A percentile compares a stretch with the other conserved stretches of the same genome.
phyloP scores from a whole-genome alignment of 108 stramenopile species.

The Schizochytrium sp. region DNA sequence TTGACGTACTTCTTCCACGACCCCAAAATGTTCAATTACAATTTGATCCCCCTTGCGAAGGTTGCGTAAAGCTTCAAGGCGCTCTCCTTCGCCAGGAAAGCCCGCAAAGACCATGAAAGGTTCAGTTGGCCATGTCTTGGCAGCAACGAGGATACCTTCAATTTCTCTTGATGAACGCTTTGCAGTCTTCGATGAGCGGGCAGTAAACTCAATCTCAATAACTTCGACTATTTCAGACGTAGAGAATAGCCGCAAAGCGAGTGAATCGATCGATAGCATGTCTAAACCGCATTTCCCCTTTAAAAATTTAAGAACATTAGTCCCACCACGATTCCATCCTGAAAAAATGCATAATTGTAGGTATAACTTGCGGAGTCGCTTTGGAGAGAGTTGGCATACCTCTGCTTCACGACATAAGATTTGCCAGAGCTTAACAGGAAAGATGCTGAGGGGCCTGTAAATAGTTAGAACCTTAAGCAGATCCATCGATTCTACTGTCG shows the following conservation, averaged over 20 bases:
- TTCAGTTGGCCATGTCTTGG: background rate
- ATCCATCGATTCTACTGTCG: background rate
- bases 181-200: background rate
- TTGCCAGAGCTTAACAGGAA: background rate
- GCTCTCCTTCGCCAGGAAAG: background rate
- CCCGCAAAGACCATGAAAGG: constrained; percentile 20
- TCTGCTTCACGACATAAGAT: constrained; percentile 10
- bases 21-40: constrained; percentile 20
- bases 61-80: background rate
- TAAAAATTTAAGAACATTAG: background rate
- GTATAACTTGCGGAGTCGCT: constrained; percentile 22
- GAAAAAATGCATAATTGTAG: constrained; percentile 12
- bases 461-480: constrained; percentile 18
- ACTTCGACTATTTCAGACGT: constrained; percentile 19
- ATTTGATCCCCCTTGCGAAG: background rate
- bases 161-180: background rate
- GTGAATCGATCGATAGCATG: background rate
- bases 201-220: background rate
- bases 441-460: background rate
- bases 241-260: background rate
- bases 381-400: background rate
- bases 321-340: constrained; percentile 15
- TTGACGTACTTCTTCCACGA: background rate
- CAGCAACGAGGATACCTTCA: background rate
- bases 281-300: background rate